These are phyloP conservation scores for Amanita pseudoporphyria DNA, from an alignment of 768 basidiomycete genomes.

Conservation along the genomic window DNA sequence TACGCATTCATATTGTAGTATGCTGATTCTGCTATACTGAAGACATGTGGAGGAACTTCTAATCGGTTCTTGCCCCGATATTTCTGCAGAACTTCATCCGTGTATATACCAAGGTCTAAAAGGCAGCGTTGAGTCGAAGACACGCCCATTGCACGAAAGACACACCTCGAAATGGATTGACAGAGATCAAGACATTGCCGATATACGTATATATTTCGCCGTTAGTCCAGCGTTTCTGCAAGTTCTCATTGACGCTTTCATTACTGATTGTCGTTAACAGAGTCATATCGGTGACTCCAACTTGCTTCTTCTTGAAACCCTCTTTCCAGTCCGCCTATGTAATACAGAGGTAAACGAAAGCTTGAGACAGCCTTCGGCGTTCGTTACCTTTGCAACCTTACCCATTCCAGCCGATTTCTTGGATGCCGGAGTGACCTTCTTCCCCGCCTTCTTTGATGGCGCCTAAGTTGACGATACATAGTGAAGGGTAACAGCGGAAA, in stretches of 20 bases:
- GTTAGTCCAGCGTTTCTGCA: slow-evolving; percentile 92
- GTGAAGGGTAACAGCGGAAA: background rate
- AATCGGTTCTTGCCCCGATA: slow-evolving; percentile 97
- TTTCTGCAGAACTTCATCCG: slow-evolving; percentile 72
- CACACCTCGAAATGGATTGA: slow-evolving; percentile 93
- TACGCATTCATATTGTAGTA: slow-evolving; percentile 99
- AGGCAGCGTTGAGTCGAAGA: background rate
- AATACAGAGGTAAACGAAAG: slow-evolving; percentile 1
- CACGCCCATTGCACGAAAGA: background rate
- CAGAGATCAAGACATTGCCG: slow-evolving; percentile 97
- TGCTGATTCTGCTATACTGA: slow-evolving; percentile 90
- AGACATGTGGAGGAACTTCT: slow-evolving; percentile 97
- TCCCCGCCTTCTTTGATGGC: slow-evolving; percentile 84
- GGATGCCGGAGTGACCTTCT: slow-evolving; percentile 58
- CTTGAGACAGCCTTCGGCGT: background rate
- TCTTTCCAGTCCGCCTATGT: slow-evolving; percentile 97
- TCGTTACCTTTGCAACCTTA: slow-evolving; percentile 70
- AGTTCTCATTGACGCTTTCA: slow-evolving; percentile 94
- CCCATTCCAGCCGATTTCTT: slow-evolving; percentile 50
- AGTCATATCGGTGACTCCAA: slow-evolving; percentile 99
- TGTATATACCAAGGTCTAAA: slow-evolving; percentile 94
- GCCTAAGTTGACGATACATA: slow-evolving; percentile 37
- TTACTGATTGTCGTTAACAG: slow-evolving; percentile 94
- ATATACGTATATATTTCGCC: slow-evolving; percentile 99
- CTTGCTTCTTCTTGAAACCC: slow-evolving; percentile 99